A percentile compares a stretch with the other conserved stretches of the same genome.
Conservation (phyloP, 1,284 basidiomycete species). For the Sporisorium exsertum region DNA sequence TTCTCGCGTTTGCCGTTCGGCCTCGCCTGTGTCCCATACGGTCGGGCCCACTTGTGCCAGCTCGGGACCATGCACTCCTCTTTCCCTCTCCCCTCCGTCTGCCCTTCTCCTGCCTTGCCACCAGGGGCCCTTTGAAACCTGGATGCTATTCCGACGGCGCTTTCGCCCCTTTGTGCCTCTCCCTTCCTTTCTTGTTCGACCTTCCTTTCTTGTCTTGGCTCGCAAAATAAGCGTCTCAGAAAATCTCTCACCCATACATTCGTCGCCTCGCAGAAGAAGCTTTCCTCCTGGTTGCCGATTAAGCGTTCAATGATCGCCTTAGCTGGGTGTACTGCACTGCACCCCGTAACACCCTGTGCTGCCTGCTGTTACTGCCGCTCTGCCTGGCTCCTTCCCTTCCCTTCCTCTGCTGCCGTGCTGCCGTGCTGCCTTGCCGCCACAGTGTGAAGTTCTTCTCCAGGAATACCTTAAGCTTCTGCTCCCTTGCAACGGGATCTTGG, state of each 20-base stretch:
- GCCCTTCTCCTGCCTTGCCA: not conserved
- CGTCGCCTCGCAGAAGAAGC: not conserved
- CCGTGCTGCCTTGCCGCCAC: not conserved
- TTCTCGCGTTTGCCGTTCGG: not conserved
- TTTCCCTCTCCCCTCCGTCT: not conserved
- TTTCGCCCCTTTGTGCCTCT: not conserved
- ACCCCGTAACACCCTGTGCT: not conserved
- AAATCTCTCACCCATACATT: no score
- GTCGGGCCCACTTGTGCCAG: not conserved
- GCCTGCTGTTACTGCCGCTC: not conserved
- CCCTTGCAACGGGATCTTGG: constrained; percentile 5
- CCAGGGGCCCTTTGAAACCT: not conserved
- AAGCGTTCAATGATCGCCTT: not conserved
- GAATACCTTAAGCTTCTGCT: constrained; percentile 4
- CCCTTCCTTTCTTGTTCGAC: not conserved
- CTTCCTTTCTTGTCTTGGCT: not conserved
- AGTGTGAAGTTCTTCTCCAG: no score
- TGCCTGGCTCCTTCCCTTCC: no score
- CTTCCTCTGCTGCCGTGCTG: not conserved
- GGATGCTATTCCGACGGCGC: not conserved
- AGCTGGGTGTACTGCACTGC: not conserved
- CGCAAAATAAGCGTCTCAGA: not conserved
- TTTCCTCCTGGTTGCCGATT: not conserved
- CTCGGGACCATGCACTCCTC: not conserved
- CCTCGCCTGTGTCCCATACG: not conserved